phyloP scores from a whole-genome alignment of 179 eudicot genomes.

The Beta macrorhiza region DNA sequence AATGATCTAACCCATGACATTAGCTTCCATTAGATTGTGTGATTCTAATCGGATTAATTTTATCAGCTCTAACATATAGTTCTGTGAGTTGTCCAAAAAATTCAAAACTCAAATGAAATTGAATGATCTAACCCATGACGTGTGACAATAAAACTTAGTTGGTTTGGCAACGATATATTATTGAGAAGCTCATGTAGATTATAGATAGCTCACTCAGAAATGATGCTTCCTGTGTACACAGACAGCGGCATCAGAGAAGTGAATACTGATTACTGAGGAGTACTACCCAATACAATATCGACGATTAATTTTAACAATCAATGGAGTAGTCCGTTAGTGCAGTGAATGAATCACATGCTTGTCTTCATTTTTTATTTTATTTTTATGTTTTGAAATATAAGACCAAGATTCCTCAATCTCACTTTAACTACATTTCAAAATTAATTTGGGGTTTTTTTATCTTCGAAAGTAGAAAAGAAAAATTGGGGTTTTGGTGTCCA shows the following conservation, averaged over 20 bases:
- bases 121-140: neutral
- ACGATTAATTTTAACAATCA: neutral
- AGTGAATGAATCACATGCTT: constrained; percentile 26
- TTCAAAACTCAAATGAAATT: neutral
- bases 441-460: neutral
- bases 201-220: neutral
- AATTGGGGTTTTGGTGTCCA: no score
- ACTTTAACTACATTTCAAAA: neutral
- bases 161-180: neutral
- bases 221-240: constrained; percentile 18
- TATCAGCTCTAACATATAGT: no score
- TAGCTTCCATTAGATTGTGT: no score
- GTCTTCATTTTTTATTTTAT: constrained; percentile 5
- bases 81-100: no score
- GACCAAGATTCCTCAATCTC: constrained; percentile 17
- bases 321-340: neutral
- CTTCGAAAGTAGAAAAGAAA: no score
- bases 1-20: no score
- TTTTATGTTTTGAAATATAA: neutral
- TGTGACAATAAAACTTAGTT: neutral
- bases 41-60: no score
- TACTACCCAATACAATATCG: no score
- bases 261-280: neutral
- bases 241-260: constrained; percentile 21
- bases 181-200: neutral